These are phyloP conservation scores for Tilletia setariae DNA, from an alignment of 1,284 basidiomycete genomes.

Conservation along the genomic window DNA sequence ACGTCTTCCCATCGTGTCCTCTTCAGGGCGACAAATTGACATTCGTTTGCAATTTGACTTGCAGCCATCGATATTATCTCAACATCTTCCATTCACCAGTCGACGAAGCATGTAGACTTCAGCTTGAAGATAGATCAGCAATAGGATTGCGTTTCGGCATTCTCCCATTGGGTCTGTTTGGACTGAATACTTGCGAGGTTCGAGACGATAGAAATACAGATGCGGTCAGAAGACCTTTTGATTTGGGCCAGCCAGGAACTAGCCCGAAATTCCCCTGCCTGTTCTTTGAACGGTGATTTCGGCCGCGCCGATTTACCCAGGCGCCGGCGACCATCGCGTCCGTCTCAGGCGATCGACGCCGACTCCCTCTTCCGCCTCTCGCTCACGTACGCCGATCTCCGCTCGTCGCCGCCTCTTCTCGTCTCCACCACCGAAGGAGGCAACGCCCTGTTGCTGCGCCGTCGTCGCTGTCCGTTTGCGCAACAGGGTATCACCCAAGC, in stretches of 20 bases:
- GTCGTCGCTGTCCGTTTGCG: background rate
- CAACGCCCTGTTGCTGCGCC: background rate
- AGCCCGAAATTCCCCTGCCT: too few species aligned
- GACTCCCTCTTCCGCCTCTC: background rate
- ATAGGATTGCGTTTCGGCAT: background rate
- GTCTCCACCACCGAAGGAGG: background rate
- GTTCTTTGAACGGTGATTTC: too few species aligned
- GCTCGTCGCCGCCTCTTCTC: background rate
- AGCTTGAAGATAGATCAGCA: constrained; percentile 49
- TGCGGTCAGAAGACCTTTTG: too few species aligned
- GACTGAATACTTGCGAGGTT: too few species aligned
- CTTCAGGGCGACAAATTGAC: background rate
- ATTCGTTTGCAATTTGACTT: background rate
- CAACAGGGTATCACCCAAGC: background rate
- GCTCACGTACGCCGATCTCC: background rate
- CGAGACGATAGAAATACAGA: too few species aligned
- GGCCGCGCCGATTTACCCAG: background rate
- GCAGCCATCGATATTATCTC: constrained; percentile 51
- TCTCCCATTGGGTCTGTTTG: too few species aligned
- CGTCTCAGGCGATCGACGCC: background rate
- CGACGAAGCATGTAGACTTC: constrained; percentile 52
- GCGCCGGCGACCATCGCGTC: background rate
- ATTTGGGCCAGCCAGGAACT: too few species aligned
- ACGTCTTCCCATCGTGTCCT: background rate
- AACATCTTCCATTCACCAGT: constrained; percentile 50